Percentiles rank a stretch among this genome's conserved stretches.
These are phyloP conservation scores for Botrytis porri DNA, from an alignment of 2,329 filamentous ascomycete species.

Conservation along the genomic window DNA sequence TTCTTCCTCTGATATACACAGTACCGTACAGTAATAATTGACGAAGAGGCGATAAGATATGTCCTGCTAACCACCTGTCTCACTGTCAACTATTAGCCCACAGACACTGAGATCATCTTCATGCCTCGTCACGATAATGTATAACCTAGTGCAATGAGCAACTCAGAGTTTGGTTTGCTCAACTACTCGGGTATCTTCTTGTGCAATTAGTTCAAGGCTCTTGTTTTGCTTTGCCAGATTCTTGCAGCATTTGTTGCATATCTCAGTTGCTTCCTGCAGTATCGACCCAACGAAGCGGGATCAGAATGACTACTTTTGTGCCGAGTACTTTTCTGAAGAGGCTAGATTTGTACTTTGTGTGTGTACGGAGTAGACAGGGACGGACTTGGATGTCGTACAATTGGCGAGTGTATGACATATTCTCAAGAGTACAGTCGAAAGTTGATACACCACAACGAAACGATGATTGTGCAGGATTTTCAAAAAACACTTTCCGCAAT, in stretches of 20 bases:
- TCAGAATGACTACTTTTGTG: neutral
- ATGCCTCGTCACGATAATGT: neutral
- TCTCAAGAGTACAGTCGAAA: neutral
- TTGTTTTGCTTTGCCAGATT: neutral
- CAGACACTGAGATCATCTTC: neutral
- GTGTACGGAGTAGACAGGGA: neutral
- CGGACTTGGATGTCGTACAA: neutral
- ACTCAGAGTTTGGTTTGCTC: neutral
- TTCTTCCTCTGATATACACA: neutral
- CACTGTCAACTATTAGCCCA: neutral
- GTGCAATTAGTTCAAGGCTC: neutral
- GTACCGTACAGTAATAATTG: neutral
- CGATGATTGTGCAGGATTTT: neutral
- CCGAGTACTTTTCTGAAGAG: neutral
- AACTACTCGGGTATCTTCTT: neutral
- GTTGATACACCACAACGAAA: neutral
- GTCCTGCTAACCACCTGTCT: neutral
- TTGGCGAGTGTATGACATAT: neutral
- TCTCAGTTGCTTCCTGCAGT: neutral
- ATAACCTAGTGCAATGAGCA: neutral
- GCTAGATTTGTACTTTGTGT: neutral
- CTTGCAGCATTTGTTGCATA: constrained; percentile 15
- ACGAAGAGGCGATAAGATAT: neutral
- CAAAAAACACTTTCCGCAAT: neutral
- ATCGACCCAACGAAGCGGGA: neutral